Evolutionary conservation across 78 protist species (phyloP), one percentile per base, ranked within the genome.

Genomic region (Dictyostelium firmibasis): DNA sequence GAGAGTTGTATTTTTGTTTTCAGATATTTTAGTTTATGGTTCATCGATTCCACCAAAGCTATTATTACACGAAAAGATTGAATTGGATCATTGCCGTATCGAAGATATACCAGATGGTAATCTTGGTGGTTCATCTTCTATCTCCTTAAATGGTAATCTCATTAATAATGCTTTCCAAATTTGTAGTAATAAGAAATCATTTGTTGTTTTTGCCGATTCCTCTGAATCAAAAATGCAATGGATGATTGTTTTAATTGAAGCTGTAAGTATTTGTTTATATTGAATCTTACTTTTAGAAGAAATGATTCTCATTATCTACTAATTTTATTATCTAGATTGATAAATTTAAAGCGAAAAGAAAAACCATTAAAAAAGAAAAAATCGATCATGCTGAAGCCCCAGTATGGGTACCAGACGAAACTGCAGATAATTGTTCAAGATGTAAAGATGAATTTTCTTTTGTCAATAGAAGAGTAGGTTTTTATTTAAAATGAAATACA

Each of bases 31-130:
- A n/a, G 50, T 89, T 23, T 89, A 89, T 69, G 94, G 89, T 13
- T 38, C 67, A 11, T 62, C 70, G 1, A 87, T 87, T 6, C 93
- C 93, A 62, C 94, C 94, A 78, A 89, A 89, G 69, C 33, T 89
- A 70, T 7, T 89, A 50, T 50, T 89, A 69, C 94, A 89, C 14
- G 94, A 81, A 38, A 89, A 79, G 29, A 81, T 89, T n/a, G 72
- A 78, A 33, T 35, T 89, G 83, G 94, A 89, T 29, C 81, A 69
- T 47, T 89, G 94, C 23, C 72, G 94, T 64, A 89, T 89, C 36
- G 94, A 89, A 43, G 94, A 89, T 81, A 81, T 89, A 35, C 94
- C 94, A 43, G 94, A 89, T 89, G 93, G 93, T 10, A 75, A 88
- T 36, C 38, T 64, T 64, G 93, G 93, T 79, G 94, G 94, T 11